Base-by-base conservation (phyloP, 352 stramenopile genomes). In the Pseudoperonospora humuli region DNA sequence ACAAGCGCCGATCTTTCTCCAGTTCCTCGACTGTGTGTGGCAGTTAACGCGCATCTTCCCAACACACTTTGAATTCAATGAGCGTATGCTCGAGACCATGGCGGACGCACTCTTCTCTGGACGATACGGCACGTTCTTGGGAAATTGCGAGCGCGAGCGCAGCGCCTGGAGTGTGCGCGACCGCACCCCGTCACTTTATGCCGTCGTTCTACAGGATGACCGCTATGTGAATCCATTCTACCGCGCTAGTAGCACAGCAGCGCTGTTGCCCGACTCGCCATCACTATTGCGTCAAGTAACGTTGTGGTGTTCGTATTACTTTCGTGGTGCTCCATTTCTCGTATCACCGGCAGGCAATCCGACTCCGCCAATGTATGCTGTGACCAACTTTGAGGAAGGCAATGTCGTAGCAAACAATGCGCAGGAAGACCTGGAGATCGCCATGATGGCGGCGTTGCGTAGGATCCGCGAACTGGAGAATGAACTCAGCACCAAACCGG, bases 11-110 rank as follows among this genome's bases (percentile, higher is more conserved):
- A 75, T 96, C 28, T 95, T 95, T 29, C 48, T 95, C 10, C 85
- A 95, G 54, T 96, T 95, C 45, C 53, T 96, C 4, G 86, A 96
- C 54, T 90, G 74, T 32, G 69, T 95, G 3, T 93, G 76, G 75
- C 85, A 96, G 44, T 45, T 96, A 1, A 61, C 67, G 38, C 68
- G 70, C 0, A 67, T 91, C 45, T 93, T 80, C 33, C 85, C 85
- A 10, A 88, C 74, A 8, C 70, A 77, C 47, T 95, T 95, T 49
- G 80, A 95, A 45, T 95, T 95, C 51, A 93, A 79, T 25, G 53
- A 64, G 3, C 45, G 57, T 11, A 56, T 95, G 40, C 62, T 95
- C 0, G 58, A 88, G 37, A 46, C 61, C 2, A 67, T 95, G 15
- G 81, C 70, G 0, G 83, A 95, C 28, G 74, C 81, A 13, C 27